Evolutionary conservation across 352 stramenopile genomes (phyloP).

Genomic region (Phytophthora macrochlamydospora): DNA sequence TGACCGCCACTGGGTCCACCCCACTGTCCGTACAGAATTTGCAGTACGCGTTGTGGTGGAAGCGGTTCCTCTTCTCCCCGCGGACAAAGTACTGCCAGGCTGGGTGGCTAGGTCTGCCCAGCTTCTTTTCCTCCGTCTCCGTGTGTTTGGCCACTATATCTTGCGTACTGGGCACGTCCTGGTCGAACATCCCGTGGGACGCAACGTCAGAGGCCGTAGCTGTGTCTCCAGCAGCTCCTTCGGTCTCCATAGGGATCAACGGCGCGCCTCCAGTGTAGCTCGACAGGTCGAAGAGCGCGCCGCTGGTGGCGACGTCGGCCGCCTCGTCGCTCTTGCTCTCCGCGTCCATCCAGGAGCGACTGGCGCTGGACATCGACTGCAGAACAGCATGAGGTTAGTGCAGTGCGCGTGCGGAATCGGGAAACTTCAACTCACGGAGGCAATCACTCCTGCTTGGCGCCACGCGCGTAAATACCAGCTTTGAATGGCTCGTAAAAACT

Average conservation of each 20-base stretch:
- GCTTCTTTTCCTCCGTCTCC: constrained; percentile 68
- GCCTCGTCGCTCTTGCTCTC: constrained; percentile 5
- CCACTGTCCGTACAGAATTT: constrained; percentile 69
- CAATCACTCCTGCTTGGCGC: background rate
- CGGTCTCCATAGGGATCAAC: constrained; percentile 29
- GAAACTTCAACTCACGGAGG: background rate
- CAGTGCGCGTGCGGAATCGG: background rate
- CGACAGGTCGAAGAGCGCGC: constrained; percentile 49
- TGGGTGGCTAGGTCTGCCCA: constrained; percentile 70
- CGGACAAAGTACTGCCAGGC: constrained; percentile 82
- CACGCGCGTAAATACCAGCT: background rate
- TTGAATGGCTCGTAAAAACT: constrained; percentile 4
- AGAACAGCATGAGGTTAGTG: constrained; percentile 10
- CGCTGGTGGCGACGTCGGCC: constrained; percentile 20
- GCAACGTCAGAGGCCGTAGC: background rate
- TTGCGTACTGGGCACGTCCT: constrained; percentile 8
- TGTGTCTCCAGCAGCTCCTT: background rate
- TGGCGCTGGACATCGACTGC: constrained; percentile 5
- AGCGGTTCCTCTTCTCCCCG: constrained; percentile 81
- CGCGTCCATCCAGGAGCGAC: constrained; percentile 24
- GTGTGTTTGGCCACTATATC: constrained; percentile 24
- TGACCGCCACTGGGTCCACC: constrained; percentile 46
- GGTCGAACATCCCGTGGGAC: constrained; percentile 25
- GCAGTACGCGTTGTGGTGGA: constrained; percentile 84
- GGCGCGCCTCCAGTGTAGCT: constrained; percentile 53